phyloP scores from a whole-genome alignment of 2,329 filamentous ascomycete species.

The Alternaria sp. region DNA sequence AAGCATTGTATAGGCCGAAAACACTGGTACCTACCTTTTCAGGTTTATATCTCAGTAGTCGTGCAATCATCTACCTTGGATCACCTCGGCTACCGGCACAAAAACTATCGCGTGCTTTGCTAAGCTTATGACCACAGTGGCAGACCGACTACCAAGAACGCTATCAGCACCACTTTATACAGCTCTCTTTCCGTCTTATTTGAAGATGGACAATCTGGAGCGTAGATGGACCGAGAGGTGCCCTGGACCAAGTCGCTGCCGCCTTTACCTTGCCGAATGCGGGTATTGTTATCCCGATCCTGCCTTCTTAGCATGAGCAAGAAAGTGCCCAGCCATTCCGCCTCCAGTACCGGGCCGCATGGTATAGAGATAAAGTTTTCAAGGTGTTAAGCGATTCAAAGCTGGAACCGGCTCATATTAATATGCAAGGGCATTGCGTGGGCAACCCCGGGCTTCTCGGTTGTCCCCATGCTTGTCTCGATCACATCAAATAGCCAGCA shows the following conservation, averaged over 20 bases:
- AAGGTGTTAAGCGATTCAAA: constrained; percentile 23
- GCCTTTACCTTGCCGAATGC: constrained; percentile 3
- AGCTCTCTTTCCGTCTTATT: neutral
- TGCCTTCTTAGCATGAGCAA: constrained; percentile 8
- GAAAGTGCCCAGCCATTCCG: constrained; percentile 20
- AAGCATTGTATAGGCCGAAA: neutral
- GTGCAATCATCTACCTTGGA: neutral
- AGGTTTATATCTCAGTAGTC: neutral
- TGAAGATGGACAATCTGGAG: constrained; percentile 12
- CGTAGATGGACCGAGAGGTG: constrained; percentile 1
- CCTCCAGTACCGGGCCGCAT: constrained; percentile 30
- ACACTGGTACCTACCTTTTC: neutral
- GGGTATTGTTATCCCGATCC: neutral
- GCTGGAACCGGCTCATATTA: constrained; percentile 21
- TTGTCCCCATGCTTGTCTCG: constrained; percentile 37
- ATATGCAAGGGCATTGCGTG: constrained; percentile 36
- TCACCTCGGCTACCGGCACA: neutral
- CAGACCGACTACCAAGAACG: neutral
- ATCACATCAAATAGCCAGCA: constrained; percentile 44
- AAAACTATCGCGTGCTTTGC: neutral
- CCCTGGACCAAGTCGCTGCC: constrained; percentile 6
- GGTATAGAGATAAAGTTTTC: constrained; percentile 19
- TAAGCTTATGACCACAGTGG: neutral
- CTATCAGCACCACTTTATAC: constrained; percentile 3
- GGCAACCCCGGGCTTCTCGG: constrained; percentile 35